Evolutionary conservation across 768 basidiomycete genomes (phyloP).

Genomic region (Termitomyces sp.): DNA sequence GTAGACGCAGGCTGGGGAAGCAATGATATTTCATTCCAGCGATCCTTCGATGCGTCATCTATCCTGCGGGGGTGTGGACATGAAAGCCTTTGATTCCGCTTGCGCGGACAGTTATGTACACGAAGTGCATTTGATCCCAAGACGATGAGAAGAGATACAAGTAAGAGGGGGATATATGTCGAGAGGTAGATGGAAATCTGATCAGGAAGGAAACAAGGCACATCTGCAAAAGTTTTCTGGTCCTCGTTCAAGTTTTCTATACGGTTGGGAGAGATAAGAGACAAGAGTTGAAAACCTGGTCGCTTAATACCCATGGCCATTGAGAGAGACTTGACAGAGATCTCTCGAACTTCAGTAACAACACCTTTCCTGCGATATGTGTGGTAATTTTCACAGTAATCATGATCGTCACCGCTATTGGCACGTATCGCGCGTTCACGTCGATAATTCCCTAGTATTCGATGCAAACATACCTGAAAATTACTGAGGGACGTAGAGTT

Average conservation of each 20-base stretch:
- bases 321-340: constrained; percentile 86
- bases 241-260: background rate
- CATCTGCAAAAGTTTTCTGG: constrained; percentile 40
- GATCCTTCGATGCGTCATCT: constrained; percentile 1
- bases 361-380: constrained; percentile 16
- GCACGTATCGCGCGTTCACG: constrained; percentile 5
- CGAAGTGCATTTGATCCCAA: constrained; percentile 21
- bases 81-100: constrained; percentile 7
- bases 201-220: constrained; percentile 77
- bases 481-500: constrained; percentile 54
- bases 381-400: constrained; percentile 77
- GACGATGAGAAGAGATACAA: constrained; percentile 53
- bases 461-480: constrained; percentile 59
- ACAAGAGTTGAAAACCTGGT: constrained; percentile 89
- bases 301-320: constrained; percentile 82
- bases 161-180: constrained; percentile 63
- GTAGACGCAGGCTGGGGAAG: constrained; percentile 17
- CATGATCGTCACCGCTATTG: constrained; percentile 87
- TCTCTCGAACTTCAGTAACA: constrained; percentile 48
- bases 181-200: constrained; percentile 74
- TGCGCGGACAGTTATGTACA: constrained; percentile 5
- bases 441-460: background rate
- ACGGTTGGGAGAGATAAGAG: constrained; percentile 43
- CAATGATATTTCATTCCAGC: background rate
- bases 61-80: background rate